phyloP scores from a whole-genome alignment of 169 alveolate species.

The Theileria orientalis region DNA sequence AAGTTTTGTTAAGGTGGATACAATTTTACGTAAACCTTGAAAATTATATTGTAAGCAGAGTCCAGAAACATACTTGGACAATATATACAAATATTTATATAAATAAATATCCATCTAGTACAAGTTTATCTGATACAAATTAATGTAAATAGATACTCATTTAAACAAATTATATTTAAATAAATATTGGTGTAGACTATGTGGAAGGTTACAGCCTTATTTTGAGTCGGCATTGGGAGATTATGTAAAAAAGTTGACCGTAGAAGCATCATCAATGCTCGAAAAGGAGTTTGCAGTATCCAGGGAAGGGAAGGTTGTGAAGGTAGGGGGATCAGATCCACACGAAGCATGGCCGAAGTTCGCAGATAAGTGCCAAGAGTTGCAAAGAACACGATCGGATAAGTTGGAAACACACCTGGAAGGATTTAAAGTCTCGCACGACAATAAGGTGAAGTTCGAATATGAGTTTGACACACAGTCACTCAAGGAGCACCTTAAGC shows the following conservation, averaged over 20 bases:
- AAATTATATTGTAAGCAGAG: too few relatives aligned
- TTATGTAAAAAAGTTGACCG: conserved; percentile 44
- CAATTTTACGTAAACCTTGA: conserved; percentile 13
- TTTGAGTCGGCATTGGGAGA: conserved; percentile 65
- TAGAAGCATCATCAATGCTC: conserved; percentile 54
- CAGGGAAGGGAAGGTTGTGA: conserved; percentile 45
- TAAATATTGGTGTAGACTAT: conserved; percentile 11
- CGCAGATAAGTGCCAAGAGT: conserved; percentile 27
- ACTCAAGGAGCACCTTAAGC: conserved; percentile 35
- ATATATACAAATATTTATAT: too few relatives aligned
- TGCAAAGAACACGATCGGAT: not conserved
- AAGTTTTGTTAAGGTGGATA: conserved; percentile 10
- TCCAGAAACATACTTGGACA: too few relatives aligned
- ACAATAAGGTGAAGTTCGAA: not conserved
- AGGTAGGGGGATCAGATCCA: conserved; percentile 51
- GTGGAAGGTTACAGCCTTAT: conserved; percentile 62
- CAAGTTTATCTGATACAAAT: too few relatives aligned
- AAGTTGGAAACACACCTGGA: conserved; percentile 15
- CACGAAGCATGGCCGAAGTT: conserved; percentile 53
- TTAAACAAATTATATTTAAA: too few relatives aligned
- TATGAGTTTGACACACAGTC: conserved; percentile 33
- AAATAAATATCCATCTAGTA: too few relatives aligned
- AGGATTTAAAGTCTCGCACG: conserved; percentile 18
- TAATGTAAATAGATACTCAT: too few relatives aligned
- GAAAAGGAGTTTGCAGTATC: conserved; percentile 56